Evolutionary conservation across 73 alveolate species (phyloP).

Genomic region (Stentor coeruleus): DNA sequence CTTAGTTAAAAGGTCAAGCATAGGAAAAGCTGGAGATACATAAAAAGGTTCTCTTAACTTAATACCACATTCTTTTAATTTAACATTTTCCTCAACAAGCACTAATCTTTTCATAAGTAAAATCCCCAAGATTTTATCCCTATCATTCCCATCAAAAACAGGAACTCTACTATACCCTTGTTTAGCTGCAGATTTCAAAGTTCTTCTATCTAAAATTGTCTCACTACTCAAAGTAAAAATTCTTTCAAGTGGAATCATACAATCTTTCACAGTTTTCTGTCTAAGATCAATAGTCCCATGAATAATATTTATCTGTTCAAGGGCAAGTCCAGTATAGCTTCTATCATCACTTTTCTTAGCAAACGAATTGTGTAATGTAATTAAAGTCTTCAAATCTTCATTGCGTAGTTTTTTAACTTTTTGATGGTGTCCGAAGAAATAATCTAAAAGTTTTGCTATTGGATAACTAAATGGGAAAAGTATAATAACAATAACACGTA

Average conservation of each 20-base stretch:
- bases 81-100: constrained; percentile 28
- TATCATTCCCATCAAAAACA: too few relatives aligned
- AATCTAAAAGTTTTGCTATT: constrained; percentile 50
- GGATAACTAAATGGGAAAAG: constrained; percentile 47
- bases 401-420: background rate
- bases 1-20: constrained; percentile 34
- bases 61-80: constrained; percentile 25
- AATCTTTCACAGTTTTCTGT: too few relatives aligned
- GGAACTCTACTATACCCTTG: too few relatives aligned
- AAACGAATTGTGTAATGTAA: background rate
- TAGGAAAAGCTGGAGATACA: constrained; percentile 37
- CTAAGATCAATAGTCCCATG: too few relatives aligned
- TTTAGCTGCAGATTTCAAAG: too few relatives aligned
- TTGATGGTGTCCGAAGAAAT: constrained; percentile 39
- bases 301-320: too few relatives aligned
- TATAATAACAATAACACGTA: constrained; percentile 41
- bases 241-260: too few relatives aligned
- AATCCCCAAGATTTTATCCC: too few relatives aligned
- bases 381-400: background rate
- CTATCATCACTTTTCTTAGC: background rate
- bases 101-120: constrained; percentile 38
- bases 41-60: constrained; percentile 39
- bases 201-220: too few relatives aligned
- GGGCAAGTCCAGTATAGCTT: background rate
- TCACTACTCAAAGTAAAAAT: too few relatives aligned